Conservation (phyloP, 768 basidiomycete species). For the Amanita rimosa region DNA sequence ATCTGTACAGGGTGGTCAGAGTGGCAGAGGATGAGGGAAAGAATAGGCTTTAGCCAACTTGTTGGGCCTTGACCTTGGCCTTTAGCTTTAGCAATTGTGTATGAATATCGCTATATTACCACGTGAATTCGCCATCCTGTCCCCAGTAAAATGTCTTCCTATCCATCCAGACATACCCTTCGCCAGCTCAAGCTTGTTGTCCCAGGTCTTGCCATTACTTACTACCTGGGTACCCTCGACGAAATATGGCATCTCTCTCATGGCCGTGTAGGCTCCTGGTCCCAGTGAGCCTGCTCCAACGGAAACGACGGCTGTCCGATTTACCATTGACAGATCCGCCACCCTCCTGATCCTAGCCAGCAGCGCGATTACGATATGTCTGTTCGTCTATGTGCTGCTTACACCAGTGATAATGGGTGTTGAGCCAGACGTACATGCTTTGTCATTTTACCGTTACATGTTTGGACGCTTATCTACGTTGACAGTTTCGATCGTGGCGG, state of each 20-base stretch:
- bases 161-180: conserved; percentile 36
- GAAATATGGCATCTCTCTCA: conserved; percentile 34
- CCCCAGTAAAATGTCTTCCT: not conserved
- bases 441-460: not conserved
- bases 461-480: not conserved
- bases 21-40: conserved; percentile 30
- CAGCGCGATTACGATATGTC: conserved; percentile 45
- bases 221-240: conserved; percentile 45
- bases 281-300: conserved; percentile 30
- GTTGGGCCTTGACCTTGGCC: too few species aligned
- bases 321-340: conserved; percentile 27
- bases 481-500: conserved; percentile 64
- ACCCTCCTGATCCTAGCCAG: conserved; percentile 44
- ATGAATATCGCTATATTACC: too few species aligned
- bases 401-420: conserved; percentile 58
- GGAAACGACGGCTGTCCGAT: not conserved
- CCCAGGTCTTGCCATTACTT: conserved; percentile 56
- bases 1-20: conserved; percentile 38
- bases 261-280: conserved; percentile 32
- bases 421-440: conserved; percentile 51
- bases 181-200: conserved; percentile 68
- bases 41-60: conserved; percentile 27
- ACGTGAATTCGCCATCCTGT: conserved; percentile 3
- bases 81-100: too few species aligned
- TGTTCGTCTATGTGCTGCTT: conserved; percentile 67